Evolutionary conservation across 192 early-diverging fungal species (phyloP).

Genomic region (Backusella liffmaniae): DNA sequence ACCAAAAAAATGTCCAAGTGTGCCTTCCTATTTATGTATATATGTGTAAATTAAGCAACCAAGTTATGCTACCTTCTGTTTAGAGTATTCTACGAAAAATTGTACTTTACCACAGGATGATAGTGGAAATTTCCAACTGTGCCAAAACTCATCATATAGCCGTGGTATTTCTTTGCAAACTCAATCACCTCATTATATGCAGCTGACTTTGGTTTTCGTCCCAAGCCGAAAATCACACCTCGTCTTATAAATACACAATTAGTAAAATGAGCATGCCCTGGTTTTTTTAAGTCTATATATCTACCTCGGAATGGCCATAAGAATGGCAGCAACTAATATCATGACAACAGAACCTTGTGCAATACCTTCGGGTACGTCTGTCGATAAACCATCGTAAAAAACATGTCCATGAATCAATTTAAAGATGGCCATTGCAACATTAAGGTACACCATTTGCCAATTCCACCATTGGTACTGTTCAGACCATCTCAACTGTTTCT

Average conservation of each 20-base stretch:
- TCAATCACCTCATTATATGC: constrained; percentile 18
- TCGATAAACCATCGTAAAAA: constrained; percentile 32
- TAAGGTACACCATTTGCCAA: constrained; percentile 32
- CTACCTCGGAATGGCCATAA: constrained; percentile 30
- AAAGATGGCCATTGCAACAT: constrained; percentile 27
- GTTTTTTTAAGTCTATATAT: not conserved
- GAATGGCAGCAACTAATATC: constrained; percentile 30
- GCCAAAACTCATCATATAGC: constrained; percentile 33
- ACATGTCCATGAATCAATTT: constrained; percentile 27
- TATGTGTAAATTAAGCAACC: not conserved
- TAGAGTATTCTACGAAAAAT: not conserved
- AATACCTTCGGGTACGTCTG: constrained; percentile 33
- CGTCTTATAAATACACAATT: constrained; percentile 18
- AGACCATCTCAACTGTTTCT: constrained; percentile 22
- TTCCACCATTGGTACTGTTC: constrained; percentile 27
- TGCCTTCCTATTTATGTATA: constrained; percentile 22
- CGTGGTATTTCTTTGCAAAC: constrained; percentile 32
- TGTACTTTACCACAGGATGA: constrained; percentile 27
- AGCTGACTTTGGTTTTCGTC: constrained; percentile 5
- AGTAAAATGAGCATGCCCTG: not conserved
- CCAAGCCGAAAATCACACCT: constrained; percentile 30
- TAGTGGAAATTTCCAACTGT: constrained; percentile 37
- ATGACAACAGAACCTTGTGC: constrained; percentile 28
- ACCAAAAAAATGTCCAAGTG: constrained; percentile 28
- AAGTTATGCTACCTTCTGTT: not conserved